Base-by-base conservation (phyloP, 345 rosid species). In the Acer negundo region DNA sequence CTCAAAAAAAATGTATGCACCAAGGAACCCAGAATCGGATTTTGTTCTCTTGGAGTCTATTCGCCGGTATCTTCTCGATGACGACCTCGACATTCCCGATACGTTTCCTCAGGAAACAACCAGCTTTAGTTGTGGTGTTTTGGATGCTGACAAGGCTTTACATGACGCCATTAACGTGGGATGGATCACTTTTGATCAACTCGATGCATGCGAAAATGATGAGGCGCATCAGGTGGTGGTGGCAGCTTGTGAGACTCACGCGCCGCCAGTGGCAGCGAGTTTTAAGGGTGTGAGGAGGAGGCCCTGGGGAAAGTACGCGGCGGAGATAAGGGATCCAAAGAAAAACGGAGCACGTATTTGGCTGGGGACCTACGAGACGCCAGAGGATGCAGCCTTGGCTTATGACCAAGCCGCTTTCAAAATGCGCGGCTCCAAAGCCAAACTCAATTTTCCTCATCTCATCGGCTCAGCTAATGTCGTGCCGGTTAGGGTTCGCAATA, bases 221-320 rank as follows among this genome's bases (percentile, higher is more conserved):
- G 58, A 7, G 10, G 9, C 46, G 46, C 46, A 7, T 42, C 46
- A 8, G 46, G 46, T 42, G 46, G 46, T 8, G 10, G 46, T 1
- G 0, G 58, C 1, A 49, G 72, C 31, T 66, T 31, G 4, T 58
- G 62, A 23, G 19, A 40, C 47, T 5, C 28, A 23, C 10, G 72
- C 13, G 51, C 78, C 51, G 19, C 8, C 62, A 49, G 67, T 40
- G 66, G 74, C 70, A 40, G 53, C 38, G 58, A 73, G 47, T 13
- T 82, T 68, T 11, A 77, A 35, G 17, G 84, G 85, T 1, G 84
- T 84, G 56, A 82, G 81, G 76, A 81, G 87, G 63, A 74, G 94
- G 70, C 90, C 93, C 2, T 89, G 91, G 94, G 92, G 94, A 67
- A 89, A 86, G 58, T 89, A 78, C 55, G 93, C 90, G 55, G 93